These are phyloP conservation scores for Xeromyces bisporus DNA, from an alignment of 495 filamentous ascomycete species.

Conservation along the genomic window DNA sequence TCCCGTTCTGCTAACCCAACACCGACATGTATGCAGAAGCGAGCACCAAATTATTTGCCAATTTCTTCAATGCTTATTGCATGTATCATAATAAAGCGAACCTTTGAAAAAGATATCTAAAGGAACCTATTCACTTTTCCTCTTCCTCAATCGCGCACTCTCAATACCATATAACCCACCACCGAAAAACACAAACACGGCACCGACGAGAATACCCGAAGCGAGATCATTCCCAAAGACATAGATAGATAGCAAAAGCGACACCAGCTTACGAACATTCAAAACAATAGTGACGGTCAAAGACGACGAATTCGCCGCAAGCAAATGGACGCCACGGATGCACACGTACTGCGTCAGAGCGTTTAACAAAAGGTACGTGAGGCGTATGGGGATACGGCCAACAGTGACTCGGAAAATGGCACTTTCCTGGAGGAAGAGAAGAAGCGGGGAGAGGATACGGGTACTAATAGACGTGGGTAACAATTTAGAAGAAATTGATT, in stretches of 20 bases:
- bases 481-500: not conserved
- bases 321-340: constrained; percentile 83
- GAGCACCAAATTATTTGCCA: no score
- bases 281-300: constrained; percentile 91
- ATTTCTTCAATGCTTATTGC: no score
- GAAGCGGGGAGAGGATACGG: not conserved
- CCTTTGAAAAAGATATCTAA: no score
- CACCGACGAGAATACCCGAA: constrained; percentile 59
- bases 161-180: constrained; percentile 82
- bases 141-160: constrained; percentile 26
- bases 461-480: not conserved
- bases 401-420: constrained; percentile 7
- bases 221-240: constrained; percentile 76
- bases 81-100: no score
- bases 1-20: no score
- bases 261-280: constrained; percentile 89
- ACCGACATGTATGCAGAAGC: no score
- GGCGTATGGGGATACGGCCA: constrained; percentile 45
- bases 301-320: constrained; percentile 71
- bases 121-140: no score
- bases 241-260: constrained; percentile 76
- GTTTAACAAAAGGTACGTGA: constrained; percentile 60
- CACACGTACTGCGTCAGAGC: constrained; percentile 86
- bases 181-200: constrained; percentile 68
- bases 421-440: constrained; percentile 4